Percentiles rank a stretch among this genome's conserved stretches.
phyloP scores from a whole-genome alignment of 208 protist genomes.

The Perkinsela sp. region DNA sequence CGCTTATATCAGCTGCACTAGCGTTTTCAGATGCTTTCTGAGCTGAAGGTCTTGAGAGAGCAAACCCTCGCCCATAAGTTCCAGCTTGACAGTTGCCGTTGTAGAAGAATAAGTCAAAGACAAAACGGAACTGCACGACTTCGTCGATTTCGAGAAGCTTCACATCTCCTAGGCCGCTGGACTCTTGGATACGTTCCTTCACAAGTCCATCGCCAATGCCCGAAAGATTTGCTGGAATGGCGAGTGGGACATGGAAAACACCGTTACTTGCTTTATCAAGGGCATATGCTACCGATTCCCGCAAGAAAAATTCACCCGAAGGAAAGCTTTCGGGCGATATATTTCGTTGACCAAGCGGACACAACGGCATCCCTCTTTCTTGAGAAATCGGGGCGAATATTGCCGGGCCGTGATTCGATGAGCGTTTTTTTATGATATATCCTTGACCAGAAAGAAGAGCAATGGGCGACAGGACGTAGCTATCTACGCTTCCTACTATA shows the following conservation, averaged over 20 bases:
- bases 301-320: neutral
- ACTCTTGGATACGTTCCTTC: neutral
- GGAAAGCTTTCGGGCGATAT: neutral
- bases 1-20: neutral
- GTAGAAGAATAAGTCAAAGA: neutral
- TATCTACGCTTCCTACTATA: neutral
- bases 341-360: neutral
- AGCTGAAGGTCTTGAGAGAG: no score
- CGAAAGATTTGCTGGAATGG: neutral
- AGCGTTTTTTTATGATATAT: neutral
- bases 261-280: neutral
- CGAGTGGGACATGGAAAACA: neutral
- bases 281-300: neutral
- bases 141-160: neutral
- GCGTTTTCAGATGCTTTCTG: neutral
- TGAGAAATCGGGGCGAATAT: neutral
- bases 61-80: neutral
- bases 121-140: neutral
- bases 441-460: neutral
- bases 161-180: neutral
- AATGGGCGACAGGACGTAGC: neutral
- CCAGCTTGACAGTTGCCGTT: neutral
- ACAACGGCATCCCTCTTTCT: neutral
- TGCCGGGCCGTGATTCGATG: neutral
- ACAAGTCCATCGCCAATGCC: neutral